These are phyloP conservation scores for Rhizopogon rudus DNA, from an alignment of 768 basidiomycete species.

Conservation along the genomic window DNA sequence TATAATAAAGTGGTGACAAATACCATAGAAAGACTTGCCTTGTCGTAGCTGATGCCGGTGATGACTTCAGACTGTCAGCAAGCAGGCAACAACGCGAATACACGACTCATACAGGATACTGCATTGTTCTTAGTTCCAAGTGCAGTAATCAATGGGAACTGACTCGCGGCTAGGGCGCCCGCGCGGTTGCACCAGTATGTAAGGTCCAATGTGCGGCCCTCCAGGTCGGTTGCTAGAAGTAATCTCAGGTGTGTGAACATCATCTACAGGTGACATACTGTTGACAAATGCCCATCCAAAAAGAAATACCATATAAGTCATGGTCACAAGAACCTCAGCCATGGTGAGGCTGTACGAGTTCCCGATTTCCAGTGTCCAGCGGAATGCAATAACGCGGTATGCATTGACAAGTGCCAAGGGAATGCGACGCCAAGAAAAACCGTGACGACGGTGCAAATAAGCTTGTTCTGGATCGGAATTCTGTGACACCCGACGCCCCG, in stretches of 20 bases:
- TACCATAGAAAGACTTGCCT: background rate
- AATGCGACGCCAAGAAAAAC: slow-evolving; percentile 34
- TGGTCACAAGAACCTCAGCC: slow-evolving; percentile 41
- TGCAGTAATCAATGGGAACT: slow-evolving; percentile 51
- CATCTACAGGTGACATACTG: slow-evolving; percentile 29
- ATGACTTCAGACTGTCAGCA: background rate
- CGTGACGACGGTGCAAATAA: slow-evolving; percentile 17
- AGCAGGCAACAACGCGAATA: background rate
- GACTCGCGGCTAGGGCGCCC: slow-evolving; percentile 38
- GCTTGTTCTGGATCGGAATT: slow-evolving; percentile 1
- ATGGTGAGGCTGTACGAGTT: slow-evolving; percentile 28
- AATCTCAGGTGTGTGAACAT: background rate
- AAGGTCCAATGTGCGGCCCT: slow-evolving; percentile 15
- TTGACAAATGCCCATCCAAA: slow-evolving; percentile 39
- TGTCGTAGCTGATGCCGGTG: slow-evolving; percentile 5
- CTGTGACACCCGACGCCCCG: background rate
- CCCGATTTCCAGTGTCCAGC: slow-evolving; percentile 39
- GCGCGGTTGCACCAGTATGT: slow-evolving; percentile 31
- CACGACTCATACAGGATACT: slow-evolving; percentile 28
- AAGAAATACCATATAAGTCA: slow-evolving; percentile 37
- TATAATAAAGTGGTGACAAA: background rate
- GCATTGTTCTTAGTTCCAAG: slow-evolving; percentile 61
- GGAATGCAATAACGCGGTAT: slow-evolving; percentile 42
- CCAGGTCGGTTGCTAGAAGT: slow-evolving; percentile 16
- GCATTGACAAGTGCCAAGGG: slow-evolving; percentile 31